phyloP scores from a whole-genome alignment of 805 yeast genomes.

The Dipodascus geniculatus region DNA sequence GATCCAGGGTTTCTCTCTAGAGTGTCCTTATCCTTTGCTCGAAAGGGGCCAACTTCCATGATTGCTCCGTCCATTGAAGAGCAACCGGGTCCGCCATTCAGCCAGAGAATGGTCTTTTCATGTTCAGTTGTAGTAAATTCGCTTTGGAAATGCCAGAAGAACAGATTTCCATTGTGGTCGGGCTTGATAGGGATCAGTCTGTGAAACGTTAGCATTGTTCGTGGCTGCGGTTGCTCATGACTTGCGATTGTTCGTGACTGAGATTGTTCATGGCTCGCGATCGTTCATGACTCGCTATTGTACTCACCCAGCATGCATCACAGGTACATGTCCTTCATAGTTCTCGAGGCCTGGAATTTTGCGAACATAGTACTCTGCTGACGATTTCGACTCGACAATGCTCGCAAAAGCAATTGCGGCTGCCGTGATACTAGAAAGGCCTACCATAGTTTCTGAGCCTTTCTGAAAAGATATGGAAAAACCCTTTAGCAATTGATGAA shows the following conservation, averaged over 20 bases:
- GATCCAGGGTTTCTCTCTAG: conserved; percentile 56
- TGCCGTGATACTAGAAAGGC: conserved; percentile 4
- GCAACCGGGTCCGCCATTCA: conserved; percentile 98
- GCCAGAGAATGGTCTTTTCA: conserved; percentile 52
- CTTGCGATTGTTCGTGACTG: too few relatives aligned
- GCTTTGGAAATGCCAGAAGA: conserved; percentile 60
- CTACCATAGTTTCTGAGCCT: not conserved
- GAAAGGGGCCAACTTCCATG: conserved; percentile 83
- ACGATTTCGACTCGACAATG: conserved; percentile 12
- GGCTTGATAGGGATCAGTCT: conserved; percentile 48
- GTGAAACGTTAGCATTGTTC: too few relatives aligned
- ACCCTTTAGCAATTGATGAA: not conserved
- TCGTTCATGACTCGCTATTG: conserved; percentile 33
- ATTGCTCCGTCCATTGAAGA: conserved; percentile 96
- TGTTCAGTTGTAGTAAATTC: conserved; percentile 20
- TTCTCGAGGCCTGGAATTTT: conserved; percentile 24
- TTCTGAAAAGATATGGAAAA: not conserved
- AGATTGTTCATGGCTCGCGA: too few relatives aligned
- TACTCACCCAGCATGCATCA: conserved; percentile 36
- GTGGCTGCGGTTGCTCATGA: too few relatives aligned
- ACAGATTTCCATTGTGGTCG: conserved; percentile 46
- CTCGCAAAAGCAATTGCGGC: conserved; percentile 8
- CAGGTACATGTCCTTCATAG: conserved; percentile 22
- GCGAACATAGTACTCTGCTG: conserved; percentile 22
- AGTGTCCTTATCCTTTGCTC: conserved; percentile 36